Conservation (phyloP, 2,329 filamentous ascomycete genomes). For the Alternaria incomplexa region DNA sequence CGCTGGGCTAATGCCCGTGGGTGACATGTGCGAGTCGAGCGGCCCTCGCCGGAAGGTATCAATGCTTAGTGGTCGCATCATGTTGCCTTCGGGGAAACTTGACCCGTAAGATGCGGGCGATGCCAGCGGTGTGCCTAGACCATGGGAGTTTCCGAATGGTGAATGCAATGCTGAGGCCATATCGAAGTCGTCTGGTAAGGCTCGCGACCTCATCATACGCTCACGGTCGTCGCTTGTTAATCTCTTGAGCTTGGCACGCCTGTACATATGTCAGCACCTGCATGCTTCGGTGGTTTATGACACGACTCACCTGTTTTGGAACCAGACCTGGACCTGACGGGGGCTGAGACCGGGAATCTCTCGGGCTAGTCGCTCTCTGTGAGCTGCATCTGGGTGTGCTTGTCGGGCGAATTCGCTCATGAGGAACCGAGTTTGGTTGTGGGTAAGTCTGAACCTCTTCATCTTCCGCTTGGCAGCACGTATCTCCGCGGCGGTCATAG, state of each 20-base stretch:
- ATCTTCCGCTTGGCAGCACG: slow-evolving; percentile 60
- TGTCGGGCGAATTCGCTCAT: slow-evolving; percentile 98
- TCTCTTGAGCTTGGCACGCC: slow-evolving; percentile 67
- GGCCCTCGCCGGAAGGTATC: slow-evolving; percentile 69
- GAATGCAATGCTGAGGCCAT: slow-evolving; percentile 65
- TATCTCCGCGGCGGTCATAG: slow-evolving; percentile 56
- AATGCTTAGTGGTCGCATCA: slow-evolving; percentile 71
- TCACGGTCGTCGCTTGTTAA: slow-evolving; percentile 67
- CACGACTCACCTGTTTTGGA: slow-evolving; percentile 83
- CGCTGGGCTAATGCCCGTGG: slow-evolving; percentile 69
- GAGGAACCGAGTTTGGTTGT: slow-evolving; percentile 95
- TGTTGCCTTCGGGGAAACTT: slow-evolving; percentile 59
- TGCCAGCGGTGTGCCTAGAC: slow-evolving; percentile 56
- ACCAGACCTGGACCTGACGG: slow-evolving; percentile 96
- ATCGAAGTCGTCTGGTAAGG: slow-evolving; percentile 65
- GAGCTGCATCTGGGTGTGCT: slow-evolving; percentile 89
- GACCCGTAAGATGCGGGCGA: slow-evolving; percentile 52
- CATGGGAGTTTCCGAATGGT: slow-evolving; percentile 55
- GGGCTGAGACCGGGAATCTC: slow-evolving; percentile 93
- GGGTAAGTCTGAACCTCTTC: slow-evolving; percentile 88
- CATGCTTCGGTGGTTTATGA: not conserved
- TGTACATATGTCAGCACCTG: slow-evolving; percentile 37
- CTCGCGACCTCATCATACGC: slow-evolving; percentile 65
- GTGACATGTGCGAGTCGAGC: slow-evolving; percentile 70
- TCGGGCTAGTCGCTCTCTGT: slow-evolving; percentile 82